Evolutionary conservation across 495 filamentous ascomycete species (phyloP), one percentile per base, ranked within the genome.

Genomic region (Neurospora sp.): DNA sequence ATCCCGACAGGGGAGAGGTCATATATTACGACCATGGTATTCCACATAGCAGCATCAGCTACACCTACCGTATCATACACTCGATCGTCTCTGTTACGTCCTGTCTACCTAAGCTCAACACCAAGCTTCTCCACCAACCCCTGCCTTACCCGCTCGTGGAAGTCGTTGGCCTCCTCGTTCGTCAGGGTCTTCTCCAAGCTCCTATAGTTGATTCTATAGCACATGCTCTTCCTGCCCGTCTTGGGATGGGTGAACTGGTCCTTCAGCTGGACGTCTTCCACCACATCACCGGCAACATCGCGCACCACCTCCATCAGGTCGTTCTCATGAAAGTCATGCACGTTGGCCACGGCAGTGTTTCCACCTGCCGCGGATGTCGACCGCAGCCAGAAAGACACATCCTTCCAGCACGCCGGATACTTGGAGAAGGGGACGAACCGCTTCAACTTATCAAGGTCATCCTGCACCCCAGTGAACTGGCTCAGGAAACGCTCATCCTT

Each of bases 251-350:
- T 88, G 78, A 98, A 99, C 74, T 93, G 86, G 83, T 99, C 96
- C 14, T 83, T 79, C 39, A 96, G 82, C 72, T 81, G 86, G 75
- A 97, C 96, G 78, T 96, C 92, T 83, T 98, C 96, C 20, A 96
- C 93, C 44, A 89, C 78, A 79, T 97, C 91, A 18, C 93, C 94
- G 10, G 88, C 92, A 38, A 93, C 87, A 35, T 89, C 88, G 53
- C 96, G 87, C 14, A 97, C 91, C 69, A 97, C 85, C 83, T 98
- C 96, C 95, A 98, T 98, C 48, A 99, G 83, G 82, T 99, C 96
- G 80, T 99, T 98, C 82, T 95, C 94, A 78, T 97, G 94, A 74
- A 97, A 92, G 61, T 85, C 82, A 39, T 79, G 79, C 16, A 70
- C 75, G 39, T 80, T 81, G 20, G 83, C 80, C 40, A 79, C 81